Evolutionary conservation across 805 yeast species (phyloP).

Genomic region (Yamadazyma kitorensis): DNA sequence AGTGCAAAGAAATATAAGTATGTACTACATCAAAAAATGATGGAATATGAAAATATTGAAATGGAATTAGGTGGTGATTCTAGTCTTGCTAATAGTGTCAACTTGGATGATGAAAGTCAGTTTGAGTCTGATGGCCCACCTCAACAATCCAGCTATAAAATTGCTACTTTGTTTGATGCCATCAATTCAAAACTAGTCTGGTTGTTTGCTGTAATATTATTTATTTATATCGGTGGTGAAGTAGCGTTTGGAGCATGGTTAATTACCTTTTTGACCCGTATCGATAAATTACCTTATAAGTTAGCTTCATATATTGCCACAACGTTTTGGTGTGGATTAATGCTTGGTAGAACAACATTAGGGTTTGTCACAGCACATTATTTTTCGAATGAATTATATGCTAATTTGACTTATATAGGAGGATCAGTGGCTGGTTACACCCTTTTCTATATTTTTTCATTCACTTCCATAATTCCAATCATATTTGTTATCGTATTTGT

Average conservation of each 20-base stretch:
- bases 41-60: constrained; percentile 12
- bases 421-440: constrained; percentile 28
- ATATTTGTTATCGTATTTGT: constrained; percentile 36
- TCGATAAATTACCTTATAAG: constrained; percentile 34
- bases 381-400: constrained; percentile 46
- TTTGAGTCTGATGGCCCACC: no score
- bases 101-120: no score
- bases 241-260: constrained; percentile 54
- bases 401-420: constrained; percentile 39
- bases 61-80: constrained; percentile 1
- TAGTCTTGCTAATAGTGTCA: neutral
- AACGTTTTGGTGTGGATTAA: constrained; percentile 50
- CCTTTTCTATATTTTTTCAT: constrained; percentile 23
- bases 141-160: no score
- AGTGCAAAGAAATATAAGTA: constrained; percentile 44
- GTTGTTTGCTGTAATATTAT: constrained; percentile 40
- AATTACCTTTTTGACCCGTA: constrained; percentile 44
- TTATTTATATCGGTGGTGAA: constrained; percentile 52
- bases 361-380: constrained; percentile 53
- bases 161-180: constrained; percentile 24
- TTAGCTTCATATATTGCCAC: constrained; percentile 48
- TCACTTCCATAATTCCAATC: constrained; percentile 27
- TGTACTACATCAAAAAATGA: constrained; percentile 4
- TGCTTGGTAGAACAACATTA: constrained; percentile 44
- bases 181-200: constrained; percentile 36